A percentile compares a stretch with the other conserved stretches of the same genome.
phyloP scores from a whole-genome alignment of 2,329 filamentous ascomycete genomes.

The Xylaria sp. region DNA sequence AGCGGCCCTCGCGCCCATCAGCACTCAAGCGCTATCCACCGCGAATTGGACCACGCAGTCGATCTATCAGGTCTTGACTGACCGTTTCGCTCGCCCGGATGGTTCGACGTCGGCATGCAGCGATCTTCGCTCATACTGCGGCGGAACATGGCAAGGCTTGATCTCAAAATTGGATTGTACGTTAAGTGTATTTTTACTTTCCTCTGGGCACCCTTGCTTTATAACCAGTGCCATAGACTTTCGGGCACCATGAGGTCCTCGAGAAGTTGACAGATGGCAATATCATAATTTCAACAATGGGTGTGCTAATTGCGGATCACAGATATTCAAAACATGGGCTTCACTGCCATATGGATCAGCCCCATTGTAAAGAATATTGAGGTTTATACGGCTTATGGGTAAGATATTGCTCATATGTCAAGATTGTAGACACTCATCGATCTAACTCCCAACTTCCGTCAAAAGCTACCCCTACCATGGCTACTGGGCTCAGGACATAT shows the following conservation, averaged over 20 bases:
- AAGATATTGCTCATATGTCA: slow-evolving; percentile 23
- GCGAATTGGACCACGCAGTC: slow-evolving; percentile 55
- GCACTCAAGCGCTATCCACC: slow-evolving; percentile 44
- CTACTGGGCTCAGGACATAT: slow-evolving; percentile 65
- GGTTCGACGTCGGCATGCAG: slow-evolving; percentile 51
- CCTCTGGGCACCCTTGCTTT: not conserved
- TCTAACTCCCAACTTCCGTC: not conserved
- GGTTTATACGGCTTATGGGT: slow-evolving; percentile 55
- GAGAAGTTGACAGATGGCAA: not conserved
- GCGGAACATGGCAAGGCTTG: slow-evolving; percentile 61
- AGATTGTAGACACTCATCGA: not conserved
- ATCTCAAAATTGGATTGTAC: slow-evolving; percentile 59
- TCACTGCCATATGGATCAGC: slow-evolving; percentile 59
- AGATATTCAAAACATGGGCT: slow-evolving; percentile 60
- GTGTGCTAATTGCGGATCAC: slow-evolving; percentile 1
- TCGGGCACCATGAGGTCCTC: no score
- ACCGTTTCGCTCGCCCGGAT: slow-evolving; percentile 52
- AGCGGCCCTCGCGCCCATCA: slow-evolving; percentile 32
- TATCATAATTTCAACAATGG: not conserved
- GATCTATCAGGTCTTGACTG: slow-evolving; percentile 56
- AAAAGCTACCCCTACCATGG: slow-evolving; percentile 58
- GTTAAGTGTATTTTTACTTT: slow-evolving; percentile 8
- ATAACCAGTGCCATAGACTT: not conserved
- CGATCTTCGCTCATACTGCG: slow-evolving; percentile 56
- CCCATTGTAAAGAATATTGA: slow-evolving; percentile 57